Percentiles rank a stretch among this genome's conserved stretches.
These are phyloP conservation scores for Colletotrichum falcatum DNA, from an alignment of 2,329 filamentous ascomycete species.

Conservation along the genomic window DNA sequence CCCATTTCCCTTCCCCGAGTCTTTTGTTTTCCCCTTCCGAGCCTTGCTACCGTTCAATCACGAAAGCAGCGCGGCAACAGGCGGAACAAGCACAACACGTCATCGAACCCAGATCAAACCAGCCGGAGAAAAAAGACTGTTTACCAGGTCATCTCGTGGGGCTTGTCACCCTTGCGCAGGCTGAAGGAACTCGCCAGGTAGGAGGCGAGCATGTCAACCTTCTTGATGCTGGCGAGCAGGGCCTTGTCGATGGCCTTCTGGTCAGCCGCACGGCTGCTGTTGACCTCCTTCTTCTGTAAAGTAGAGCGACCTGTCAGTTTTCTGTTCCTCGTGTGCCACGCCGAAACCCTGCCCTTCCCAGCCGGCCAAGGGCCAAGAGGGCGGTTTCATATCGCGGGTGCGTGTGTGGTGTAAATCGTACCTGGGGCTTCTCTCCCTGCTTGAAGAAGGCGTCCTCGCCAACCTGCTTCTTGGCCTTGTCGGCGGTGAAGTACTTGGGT, in stretches of 20 bases:
- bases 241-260: constrained; percentile 99
- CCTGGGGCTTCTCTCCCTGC: constrained; percentile 98
- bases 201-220: constrained; percentile 92
- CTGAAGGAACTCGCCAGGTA: constrained; percentile 98
- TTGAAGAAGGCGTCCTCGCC: constrained; percentile 99
- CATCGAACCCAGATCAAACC: constrained; percentile 30
- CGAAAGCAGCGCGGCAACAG: constrained; percentile 17
- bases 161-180: constrained; percentile 99
- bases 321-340: neutral
- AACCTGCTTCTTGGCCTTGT: constrained; percentile 95
- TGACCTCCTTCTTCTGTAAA: constrained; percentile 94
- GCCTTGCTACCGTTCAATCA: constrained; percentile 27
- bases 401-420: constrained; percentile 60
- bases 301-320: constrained; percentile 44
- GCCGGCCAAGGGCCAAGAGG: neutral
- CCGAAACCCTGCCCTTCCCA: neutral
- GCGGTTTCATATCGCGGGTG: neutral
- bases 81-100: constrained; percentile 25
- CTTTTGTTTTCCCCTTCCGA: constrained; percentile 25
- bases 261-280: constrained; percentile 91
- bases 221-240: constrained; percentile 95
- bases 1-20: constrained; percentile 22
- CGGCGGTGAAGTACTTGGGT: constrained; percentile 94
- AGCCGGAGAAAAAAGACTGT: constrained; percentile 46
- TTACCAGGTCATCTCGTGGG: constrained; percentile 99